Evolutionary conservation across 306 rosid genomes (phyloP).

Genomic region (Quercus mongolica): DNA sequence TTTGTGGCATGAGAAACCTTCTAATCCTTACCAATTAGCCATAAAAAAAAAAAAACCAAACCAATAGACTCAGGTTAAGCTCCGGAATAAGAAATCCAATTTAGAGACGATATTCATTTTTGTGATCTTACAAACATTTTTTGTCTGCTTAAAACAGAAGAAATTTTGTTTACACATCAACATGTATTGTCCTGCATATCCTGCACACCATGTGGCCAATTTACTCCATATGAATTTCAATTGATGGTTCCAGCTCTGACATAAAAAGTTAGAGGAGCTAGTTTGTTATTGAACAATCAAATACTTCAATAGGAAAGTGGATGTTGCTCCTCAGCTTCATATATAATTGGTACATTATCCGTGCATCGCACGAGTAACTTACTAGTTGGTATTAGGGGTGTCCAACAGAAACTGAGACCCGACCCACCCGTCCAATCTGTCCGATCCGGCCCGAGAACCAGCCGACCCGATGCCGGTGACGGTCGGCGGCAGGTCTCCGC

Average conservation of each 20-base stretch:
- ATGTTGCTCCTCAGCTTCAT: not conserved
- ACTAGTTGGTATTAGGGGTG: too few relatives aligned
- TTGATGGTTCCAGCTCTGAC: not conserved
- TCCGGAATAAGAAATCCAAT: not conserved
- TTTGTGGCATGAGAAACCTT: not conserved
- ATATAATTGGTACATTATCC: not conserved
- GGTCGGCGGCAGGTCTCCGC: too few relatives aligned
- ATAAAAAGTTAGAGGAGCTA: not conserved
- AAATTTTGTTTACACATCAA: not conserved
- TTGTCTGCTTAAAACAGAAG: not conserved
- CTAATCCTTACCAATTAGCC: not conserved
- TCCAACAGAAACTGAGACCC: too few relatives aligned
- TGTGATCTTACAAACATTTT: not conserved
- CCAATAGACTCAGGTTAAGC: not conserved
- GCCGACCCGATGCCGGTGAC: too few relatives aligned
- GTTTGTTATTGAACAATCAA: not conserved
- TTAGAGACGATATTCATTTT: not conserved
- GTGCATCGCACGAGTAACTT: too few relatives aligned
- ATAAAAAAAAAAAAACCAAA: not conserved
- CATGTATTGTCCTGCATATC: not conserved
- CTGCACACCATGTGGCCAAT: not conserved
- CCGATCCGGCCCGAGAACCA: too few relatives aligned
- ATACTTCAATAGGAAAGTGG: not conserved
- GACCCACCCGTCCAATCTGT: too few relatives aligned
- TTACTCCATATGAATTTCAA: not conserved